Evolutionary conservation across 257 asterid genomes (phyloP).

Genomic region (Solanum tarapatanum): DNA sequence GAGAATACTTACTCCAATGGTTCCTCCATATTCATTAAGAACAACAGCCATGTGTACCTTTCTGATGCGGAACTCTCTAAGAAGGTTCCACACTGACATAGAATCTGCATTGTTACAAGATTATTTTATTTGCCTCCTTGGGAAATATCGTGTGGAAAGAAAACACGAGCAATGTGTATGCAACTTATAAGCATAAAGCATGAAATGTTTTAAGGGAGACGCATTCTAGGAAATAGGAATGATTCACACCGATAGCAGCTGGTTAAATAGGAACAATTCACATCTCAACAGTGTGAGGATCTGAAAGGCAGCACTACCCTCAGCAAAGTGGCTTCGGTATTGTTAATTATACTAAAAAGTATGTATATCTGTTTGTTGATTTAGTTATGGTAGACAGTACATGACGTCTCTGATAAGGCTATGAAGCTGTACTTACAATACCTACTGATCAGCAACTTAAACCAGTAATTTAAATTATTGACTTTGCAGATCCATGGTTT

Average conservation of each 20-base stretch:
- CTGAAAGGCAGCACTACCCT: neutral
- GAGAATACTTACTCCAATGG: constrained; percentile 72
- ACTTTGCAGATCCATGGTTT: neutral
- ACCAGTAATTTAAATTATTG: neutral
- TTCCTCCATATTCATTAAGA: constrained; percentile 97
- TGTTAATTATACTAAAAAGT: neutral
- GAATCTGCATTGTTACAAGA: constrained; percentile 57
- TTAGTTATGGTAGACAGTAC: neutral
- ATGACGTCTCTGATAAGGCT: neutral
- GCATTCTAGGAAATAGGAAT: neutral
- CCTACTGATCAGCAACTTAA: neutral
- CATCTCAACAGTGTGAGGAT: neutral
- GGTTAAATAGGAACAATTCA: neutral
- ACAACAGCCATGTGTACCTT: constrained; percentile 99
- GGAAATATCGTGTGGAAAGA: neutral
- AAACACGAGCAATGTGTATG: neutral
- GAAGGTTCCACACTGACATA: constrained; percentile 99
- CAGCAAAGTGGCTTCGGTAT: neutral
- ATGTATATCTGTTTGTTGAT: neutral
- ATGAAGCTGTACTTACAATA: neutral
- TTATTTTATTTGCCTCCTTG: neutral
- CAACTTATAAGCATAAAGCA: neutral
- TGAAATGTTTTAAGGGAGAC: neutral
- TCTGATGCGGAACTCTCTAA: constrained; percentile 97
- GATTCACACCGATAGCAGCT: neutral